phyloP scores from a whole-genome alignment of 2,329 filamentous ascomycete genomes.

The Geosmithia putterillii region DNA sequence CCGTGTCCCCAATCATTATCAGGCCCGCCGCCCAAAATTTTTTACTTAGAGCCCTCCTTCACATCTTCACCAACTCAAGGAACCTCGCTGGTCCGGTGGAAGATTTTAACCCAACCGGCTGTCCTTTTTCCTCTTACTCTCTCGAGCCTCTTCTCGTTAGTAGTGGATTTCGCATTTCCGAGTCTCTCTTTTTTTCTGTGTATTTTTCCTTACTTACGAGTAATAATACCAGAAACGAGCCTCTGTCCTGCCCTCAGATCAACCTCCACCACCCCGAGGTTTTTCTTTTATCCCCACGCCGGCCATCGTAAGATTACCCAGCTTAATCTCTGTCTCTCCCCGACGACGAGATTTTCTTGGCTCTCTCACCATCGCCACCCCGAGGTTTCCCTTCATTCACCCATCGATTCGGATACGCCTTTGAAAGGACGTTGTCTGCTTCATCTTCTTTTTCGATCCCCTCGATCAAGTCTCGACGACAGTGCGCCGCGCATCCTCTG shows the following conservation, averaged over 20 bases:
- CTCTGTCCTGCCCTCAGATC: constrained; percentile 6
- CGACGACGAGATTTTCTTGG: constrained; percentile 5
- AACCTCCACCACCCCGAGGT: constrained; percentile 7
- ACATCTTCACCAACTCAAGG: constrained; percentile 22
- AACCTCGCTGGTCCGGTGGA: constrained; percentile 23
- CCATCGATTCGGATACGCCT: neutral
- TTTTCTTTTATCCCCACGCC: constrained; percentile 5
- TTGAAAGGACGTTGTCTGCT: neutral
- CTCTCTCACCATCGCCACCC: constrained; percentile 4
- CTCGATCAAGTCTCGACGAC: neutral
- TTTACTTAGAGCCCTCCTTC: constrained; percentile 18
- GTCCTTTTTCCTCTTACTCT: constrained; percentile 10
- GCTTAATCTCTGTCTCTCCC: constrained; percentile 2
- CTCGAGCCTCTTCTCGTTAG: constrained; percentile 12
- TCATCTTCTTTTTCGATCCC: neutral
- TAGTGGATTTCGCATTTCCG: no score
- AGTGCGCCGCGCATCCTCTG: neutral
- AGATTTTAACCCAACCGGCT: constrained; percentile 16
- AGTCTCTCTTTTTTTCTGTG: constrained; percentile 15
- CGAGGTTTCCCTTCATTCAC: constrained; percentile 2
- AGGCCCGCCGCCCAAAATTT: constrained; percentile 24
- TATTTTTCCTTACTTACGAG: constrained; percentile 5
- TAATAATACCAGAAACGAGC: constrained; percentile 12
- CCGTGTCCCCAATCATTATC: constrained; percentile 18
- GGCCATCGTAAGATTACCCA: constrained; percentile 3